Base-by-base conservation (phyloP, 495 filamentous ascomycete genomes). In the Delitschia confertaspora region DNA sequence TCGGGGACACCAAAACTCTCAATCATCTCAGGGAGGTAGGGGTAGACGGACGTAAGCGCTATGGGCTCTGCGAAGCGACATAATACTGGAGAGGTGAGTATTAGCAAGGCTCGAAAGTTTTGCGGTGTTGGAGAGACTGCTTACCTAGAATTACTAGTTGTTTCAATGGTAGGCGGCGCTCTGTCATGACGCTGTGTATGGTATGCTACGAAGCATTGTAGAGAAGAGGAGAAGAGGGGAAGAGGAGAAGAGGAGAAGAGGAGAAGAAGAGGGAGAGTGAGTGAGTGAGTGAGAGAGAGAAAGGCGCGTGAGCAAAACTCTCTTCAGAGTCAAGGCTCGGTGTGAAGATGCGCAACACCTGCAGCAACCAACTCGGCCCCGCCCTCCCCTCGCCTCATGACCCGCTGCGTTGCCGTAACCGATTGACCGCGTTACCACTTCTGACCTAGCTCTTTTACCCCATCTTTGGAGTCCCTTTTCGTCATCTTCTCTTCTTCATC, bases 1-100 rank as follows among this genome's bases (percentile, higher is more conserved):
- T 76, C 69, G 18, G 78, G 70, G n/a, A 93, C 71, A 13, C 79
- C 77, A 46, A 94, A 82, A 63, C 72, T 78, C 49, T 81, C 74
- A 38, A 91, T 83, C 79, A 94, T 87, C 66, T 88, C 88, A 18
- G 83, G 85, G 26, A 96, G 72, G 60, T 96, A 96, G 11, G 89
- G 89, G 47, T 82, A 84, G 48, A 93, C 77, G 6, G 82, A 88
- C 4, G 88, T 93, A 50, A 87, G 66, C 18, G 85, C 80, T 27
- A 93, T 64, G 29, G 77, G 89, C 59, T 96, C 89, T 37, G 88
- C 85, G 56, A 96, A 88, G 53, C 89, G 77, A 48, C 75, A 80
- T 60, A 80, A 68, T 54, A 79, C 82, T 85, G 41, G 10, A 49
- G 31, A 22, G 18, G 13, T 11, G n/a, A 1, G 8, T 17, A 13